Evolutionary conservation across 192 early-diverging fungal species (phyloP).

Genomic region (Coemansia erecta): DNA sequence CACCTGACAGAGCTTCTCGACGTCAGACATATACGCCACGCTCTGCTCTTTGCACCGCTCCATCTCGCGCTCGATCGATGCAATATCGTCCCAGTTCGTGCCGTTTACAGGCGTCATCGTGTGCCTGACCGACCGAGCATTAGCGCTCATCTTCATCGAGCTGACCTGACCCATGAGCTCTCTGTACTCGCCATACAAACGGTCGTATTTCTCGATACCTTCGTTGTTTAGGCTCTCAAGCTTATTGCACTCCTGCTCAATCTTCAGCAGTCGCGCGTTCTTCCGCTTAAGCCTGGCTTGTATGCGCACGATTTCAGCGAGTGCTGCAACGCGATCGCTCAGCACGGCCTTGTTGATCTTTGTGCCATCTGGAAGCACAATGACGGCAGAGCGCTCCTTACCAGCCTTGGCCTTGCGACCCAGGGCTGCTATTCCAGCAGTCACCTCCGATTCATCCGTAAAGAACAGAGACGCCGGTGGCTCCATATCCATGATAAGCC

Average conservation of each 20-base stretch:
- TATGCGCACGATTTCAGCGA: slow-evolving; percentile 25
- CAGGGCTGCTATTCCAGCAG: too few relatives aligned
- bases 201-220: slow-evolving; percentile 26
- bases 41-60: slow-evolving; percentile 25
- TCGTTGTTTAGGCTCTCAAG: slow-evolving; percentile 34
- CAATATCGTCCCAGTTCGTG: slow-evolving; percentile 49
- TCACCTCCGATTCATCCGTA: slow-evolving; percentile 22
- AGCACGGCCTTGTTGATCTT: slow-evolving; percentile 14
- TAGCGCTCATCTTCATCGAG: slow-evolving; percentile 18
- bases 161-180: slow-evolving; percentile 28
- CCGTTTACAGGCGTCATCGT: slow-evolving; percentile 27
- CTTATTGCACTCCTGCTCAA: slow-evolving; percentile 16
- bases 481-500: slow-evolving; percentile 20
- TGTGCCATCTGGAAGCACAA: not conserved
- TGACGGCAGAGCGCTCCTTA: not conserved
- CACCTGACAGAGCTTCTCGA: slow-evolving; percentile 29
- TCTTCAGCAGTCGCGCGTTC: slow-evolving; percentile 10
- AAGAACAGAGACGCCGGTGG: slow-evolving; percentile 39
- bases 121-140: slow-evolving; percentile 15
- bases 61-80: slow-evolving; percentile 35
- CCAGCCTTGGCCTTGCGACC: too few relatives aligned
- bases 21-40: slow-evolving; percentile 28
- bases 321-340: slow-evolving; percentile 11
- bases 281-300: slow-evolving; percentile 12
- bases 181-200: slow-evolving; percentile 22